These are phyloP conservation scores for Geotrichum klebahnii DNA, from an alignment of 1,139 yeast species.

Conservation along the genomic window DNA sequence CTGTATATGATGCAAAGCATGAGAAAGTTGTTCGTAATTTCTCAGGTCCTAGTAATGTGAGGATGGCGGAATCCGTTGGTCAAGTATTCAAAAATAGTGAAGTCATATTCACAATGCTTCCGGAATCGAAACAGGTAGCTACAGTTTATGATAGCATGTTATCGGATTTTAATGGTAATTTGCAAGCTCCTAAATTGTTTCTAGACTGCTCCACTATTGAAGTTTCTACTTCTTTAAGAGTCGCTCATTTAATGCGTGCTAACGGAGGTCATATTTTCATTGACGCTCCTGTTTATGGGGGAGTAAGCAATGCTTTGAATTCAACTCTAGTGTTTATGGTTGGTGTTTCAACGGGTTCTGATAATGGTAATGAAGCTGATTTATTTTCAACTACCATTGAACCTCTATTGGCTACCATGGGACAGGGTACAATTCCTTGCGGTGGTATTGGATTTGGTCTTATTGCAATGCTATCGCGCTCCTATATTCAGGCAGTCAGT, in stretches of 20 bases:
- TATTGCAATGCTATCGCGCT: constrained; percentile 58
- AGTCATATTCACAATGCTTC: constrained; percentile 52
- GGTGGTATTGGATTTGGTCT: constrained; percentile 57
- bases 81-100: constrained; percentile 38
- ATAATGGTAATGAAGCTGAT: constrained; percentile 34
- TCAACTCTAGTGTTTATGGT: constrained; percentile 59
- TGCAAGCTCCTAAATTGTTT: constrained; percentile 27
- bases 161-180: constrained; percentile 16
- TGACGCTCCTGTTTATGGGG: constrained; percentile 63
- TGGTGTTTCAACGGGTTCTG: constrained; percentile 33
- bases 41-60: constrained; percentile 14
- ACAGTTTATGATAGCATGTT: constrained; percentile 45
- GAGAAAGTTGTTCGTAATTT: not conserved
- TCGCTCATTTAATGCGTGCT: constrained; percentile 29
- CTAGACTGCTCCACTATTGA: constrained; percentile 58
- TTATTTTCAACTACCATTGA: constrained; percentile 38
- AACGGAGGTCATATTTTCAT: constrained; percentile 40
- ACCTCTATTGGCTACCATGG: constrained; percentile 48
- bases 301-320: constrained; percentile 56
- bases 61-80: constrained; percentile 36
- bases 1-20: not conserved
- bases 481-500: constrained; percentile 55
- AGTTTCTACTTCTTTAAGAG: constrained; percentile 47
- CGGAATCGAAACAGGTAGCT: constrained; percentile 55
- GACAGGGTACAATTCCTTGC: constrained; percentile 52